These are phyloP conservation scores for Penicillium sclerotiorum DNA, from an alignment of 2,329 filamentous ascomycete genomes.

Conservation along the genomic window DNA sequence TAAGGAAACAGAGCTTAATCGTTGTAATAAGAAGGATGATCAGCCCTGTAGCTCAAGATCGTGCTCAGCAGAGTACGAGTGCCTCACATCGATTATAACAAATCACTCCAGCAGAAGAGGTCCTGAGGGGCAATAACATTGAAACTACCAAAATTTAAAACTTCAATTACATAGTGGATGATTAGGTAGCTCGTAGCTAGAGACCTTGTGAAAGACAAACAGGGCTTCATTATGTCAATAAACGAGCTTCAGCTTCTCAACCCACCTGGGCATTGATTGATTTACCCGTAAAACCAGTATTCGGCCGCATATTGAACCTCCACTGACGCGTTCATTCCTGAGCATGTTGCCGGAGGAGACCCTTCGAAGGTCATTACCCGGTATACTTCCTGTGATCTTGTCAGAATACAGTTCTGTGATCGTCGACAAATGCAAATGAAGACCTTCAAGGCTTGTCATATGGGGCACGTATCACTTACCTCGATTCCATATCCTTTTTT, in stretches of 20 bases:
- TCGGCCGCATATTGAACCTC: slow-evolving; percentile 45
- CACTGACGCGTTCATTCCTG: slow-evolving; percentile 32
- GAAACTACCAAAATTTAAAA: too few species aligned
- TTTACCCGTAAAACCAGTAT: slow-evolving; percentile 48
- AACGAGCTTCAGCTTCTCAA: neutral
- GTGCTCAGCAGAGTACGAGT: too few species aligned
- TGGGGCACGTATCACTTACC: too few species aligned
- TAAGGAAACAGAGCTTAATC: neutral
- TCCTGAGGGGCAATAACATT: too few species aligned
- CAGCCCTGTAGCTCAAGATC: too few species aligned
- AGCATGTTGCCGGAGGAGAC: slow-evolving; percentile 37
- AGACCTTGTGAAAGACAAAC: neutral
- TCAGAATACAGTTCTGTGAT: slow-evolving; percentile 11
- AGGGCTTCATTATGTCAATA: neutral
- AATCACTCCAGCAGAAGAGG: too few species aligned
- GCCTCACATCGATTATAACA: too few species aligned
- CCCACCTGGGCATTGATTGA: neutral
- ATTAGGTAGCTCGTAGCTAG: too few species aligned
- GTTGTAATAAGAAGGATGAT: too few species aligned
- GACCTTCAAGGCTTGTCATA: too few species aligned
- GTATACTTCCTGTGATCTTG: slow-evolving; percentile 41
- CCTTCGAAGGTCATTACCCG: slow-evolving; percentile 44
- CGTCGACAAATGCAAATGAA: too few species aligned
- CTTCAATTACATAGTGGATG: too few species aligned
- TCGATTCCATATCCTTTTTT: slow-evolving; percentile 32